Evolutionary conservation across 78 protist genomes (phyloP), one percentile per base, ranked within the genome.

Genomic region (Anaeramoeba flamelloides): DNA sequence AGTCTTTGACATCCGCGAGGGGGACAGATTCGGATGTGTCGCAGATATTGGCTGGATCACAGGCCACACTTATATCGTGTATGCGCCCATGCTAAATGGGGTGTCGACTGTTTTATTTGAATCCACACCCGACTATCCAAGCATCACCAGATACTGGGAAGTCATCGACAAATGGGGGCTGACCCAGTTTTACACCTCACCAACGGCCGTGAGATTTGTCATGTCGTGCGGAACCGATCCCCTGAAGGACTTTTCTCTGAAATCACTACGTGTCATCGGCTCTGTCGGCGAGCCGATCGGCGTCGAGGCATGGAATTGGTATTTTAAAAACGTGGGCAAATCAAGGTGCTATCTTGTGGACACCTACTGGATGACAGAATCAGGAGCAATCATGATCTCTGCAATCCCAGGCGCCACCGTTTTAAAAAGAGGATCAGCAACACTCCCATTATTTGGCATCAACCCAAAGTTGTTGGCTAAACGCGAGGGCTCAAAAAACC

Each of bases 331-430:
- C 32, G 93, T 94, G 22, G 97, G 97, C 17, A 78, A 83, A 36
- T 80, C 77, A 34, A 39, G 81, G 39, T 92, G 95, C 81, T 26
- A 89, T 37, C 89, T 96, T 36, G 99, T 93, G 17, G 99, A 96
- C 85, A 96, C 99, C 39, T 94, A 79, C 78, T 94, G 98, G 98
- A 96, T 93, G 82, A 94, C 98, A 3, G 98, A 94, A 83, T 87
- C 96, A 2, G 98, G 98, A 33, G 95, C 97, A 4, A 84, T 84
- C 85, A 74, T 94, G 83, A 33, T 94, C 32, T 82, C 95, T 0
- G 91, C 95, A 2, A 79, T 94, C 30, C 96, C 98, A n/a, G 94
- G 95, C 22, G 90, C 85, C 22, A 91, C 85, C 0, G 90, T 91
- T 3, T 39, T 77, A 26, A 96, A 96, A 80, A 91, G 96, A 0